phyloP scores from a whole-genome alignment of 306 rosid genomes.

The Gastrolobium bilobum region DNA sequence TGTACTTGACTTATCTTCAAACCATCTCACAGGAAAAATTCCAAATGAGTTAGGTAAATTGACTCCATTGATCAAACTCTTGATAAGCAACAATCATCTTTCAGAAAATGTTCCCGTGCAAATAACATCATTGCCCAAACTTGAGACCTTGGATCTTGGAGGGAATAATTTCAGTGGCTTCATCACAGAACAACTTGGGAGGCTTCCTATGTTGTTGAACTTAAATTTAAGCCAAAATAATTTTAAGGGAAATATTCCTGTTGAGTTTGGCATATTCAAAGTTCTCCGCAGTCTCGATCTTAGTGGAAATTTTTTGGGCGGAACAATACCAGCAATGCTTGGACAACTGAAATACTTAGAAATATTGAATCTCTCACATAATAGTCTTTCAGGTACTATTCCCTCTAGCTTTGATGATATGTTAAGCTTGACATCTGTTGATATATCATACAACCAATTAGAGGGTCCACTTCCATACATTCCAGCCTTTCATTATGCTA shows the following conservation, averaged over 20 bases:
- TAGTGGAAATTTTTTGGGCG: conserved; percentile 32
- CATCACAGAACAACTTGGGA: conserved; percentile 25
- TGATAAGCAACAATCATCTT: neutral
- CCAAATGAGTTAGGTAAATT: conserved; percentile 46
- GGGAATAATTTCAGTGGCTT: conserved; percentile 25
- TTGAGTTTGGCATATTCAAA: conserved; percentile 28
- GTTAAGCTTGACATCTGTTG: conserved; percentile 49
- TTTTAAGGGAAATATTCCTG: conserved; percentile 11
- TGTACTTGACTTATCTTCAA: conserved; percentile 40
- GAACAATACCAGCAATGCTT: conserved; percentile 43
- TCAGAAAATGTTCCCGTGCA: conserved; percentile 8
- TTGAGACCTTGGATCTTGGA: neutral
- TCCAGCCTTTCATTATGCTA: neutral
- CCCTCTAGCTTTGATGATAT: conserved; percentile 44
- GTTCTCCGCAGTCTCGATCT: conserved; percentile 55
- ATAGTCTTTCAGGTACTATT: conserved; percentile 50
- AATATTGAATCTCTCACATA: conserved; percentile 58
- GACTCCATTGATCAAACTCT: neutral
- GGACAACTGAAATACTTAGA: conserved; percentile 41
- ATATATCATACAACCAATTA: conserved; percentile 49
- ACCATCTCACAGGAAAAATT: conserved; percentile 45
- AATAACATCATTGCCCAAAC: neutral
- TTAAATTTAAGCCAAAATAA: conserved; percentile 41
- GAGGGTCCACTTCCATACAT: conserved; percentile 38
- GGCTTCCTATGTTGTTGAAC: neutral